These are phyloP conservation scores for Rhizophagus sp. DNA, from an alignment of 192 early-diverging fungal genomes.

Conservation along the genomic window DNA sequence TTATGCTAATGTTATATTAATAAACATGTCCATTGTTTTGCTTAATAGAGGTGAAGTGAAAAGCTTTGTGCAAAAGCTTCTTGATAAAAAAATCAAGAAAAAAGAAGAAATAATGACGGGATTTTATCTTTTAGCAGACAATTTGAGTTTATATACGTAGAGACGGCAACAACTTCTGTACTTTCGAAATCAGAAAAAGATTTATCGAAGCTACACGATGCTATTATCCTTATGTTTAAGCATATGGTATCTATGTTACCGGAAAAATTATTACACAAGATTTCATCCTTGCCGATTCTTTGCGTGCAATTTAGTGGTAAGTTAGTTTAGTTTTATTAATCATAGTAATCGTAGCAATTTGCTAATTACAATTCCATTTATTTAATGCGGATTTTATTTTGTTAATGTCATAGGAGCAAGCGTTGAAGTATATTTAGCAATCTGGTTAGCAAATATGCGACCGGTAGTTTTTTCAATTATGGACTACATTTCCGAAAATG, in stretches of 20 bases:
- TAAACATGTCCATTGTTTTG: constrained; percentile 18
- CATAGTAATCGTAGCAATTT: not conserved
- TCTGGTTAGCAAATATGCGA: constrained; percentile 16
- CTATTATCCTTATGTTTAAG: constrained; percentile 21
- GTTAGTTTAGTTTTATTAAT: constrained; percentile 24
- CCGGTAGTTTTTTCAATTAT: constrained; percentile 27
- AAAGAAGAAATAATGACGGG: constrained; percentile 8
- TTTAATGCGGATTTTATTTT: constrained; percentile 13
- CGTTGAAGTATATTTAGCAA: constrained; percentile 22
- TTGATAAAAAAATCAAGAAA: constrained; percentile 21
- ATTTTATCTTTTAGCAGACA: constrained; percentile 20
- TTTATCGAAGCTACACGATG: constrained; percentile 19
- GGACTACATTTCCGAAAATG: constrained; percentile 21
- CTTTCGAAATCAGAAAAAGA: constrained; percentile 13
- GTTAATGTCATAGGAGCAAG: constrained; percentile 24
- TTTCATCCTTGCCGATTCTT: constrained; percentile 21
- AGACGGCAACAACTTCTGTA: constrained; percentile 17
- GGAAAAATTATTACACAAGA: constrained; percentile 15
- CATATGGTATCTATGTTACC: constrained; percentile 6
- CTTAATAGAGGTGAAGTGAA: constrained; percentile 17
- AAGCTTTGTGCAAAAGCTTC: constrained; percentile 21
- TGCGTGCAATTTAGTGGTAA: constrained; percentile 19
- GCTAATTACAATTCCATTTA: constrained; percentile 16
- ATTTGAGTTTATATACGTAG: constrained; percentile 20
- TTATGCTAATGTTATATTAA: constrained; percentile 24